A percentile compares a stretch with the other conserved stretches of the same genome.
Conservation (phyloP, 192 early-diverging fungal species). For the Piromyces finnis region DNA sequence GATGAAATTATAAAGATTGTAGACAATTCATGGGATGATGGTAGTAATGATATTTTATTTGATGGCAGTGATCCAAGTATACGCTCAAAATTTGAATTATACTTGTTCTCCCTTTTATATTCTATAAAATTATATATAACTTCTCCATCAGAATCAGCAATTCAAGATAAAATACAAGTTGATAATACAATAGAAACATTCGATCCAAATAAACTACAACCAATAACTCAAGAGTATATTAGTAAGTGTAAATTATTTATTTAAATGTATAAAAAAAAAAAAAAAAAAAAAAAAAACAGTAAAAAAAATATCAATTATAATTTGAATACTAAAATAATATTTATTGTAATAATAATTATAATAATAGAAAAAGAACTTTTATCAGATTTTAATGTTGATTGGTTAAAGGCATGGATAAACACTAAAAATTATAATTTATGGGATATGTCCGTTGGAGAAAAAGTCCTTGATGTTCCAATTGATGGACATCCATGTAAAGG, state of each 20-base stretch:
- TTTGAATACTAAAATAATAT: too few species aligned
- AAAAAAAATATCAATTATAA: too few species aligned
- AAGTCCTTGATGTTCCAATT: constrained; percentile 33
- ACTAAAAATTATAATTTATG: constrained; percentile 49
- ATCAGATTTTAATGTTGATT: constrained; percentile 40
- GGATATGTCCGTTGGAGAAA: constrained; percentile 34
- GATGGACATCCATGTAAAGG: constrained; percentile 29
- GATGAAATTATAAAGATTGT: constrained; percentile 19
- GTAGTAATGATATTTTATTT: constrained; percentile 11
- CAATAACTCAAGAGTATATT: background rate
- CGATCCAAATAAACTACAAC: background rate
- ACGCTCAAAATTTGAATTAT: constrained; percentile 53
- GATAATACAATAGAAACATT: constrained; percentile 7
- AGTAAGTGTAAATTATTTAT: too few species aligned
- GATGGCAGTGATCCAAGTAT: constrained; percentile 63
- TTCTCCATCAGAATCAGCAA: background rate
- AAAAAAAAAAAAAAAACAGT: too few species aligned
- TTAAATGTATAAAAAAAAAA: too few species aligned
- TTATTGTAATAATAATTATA: too few species aligned
- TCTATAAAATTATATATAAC: constrained; percentile 27
- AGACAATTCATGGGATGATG: background rate
- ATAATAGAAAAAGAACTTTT: constrained; percentile 25
- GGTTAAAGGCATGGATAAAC: constrained; percentile 44
- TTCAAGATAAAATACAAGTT: background rate
- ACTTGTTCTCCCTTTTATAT: constrained; percentile 44